Conservation (phyloP, 768 basidiomycete species). For the Gautieria morchelliformis region DNA sequence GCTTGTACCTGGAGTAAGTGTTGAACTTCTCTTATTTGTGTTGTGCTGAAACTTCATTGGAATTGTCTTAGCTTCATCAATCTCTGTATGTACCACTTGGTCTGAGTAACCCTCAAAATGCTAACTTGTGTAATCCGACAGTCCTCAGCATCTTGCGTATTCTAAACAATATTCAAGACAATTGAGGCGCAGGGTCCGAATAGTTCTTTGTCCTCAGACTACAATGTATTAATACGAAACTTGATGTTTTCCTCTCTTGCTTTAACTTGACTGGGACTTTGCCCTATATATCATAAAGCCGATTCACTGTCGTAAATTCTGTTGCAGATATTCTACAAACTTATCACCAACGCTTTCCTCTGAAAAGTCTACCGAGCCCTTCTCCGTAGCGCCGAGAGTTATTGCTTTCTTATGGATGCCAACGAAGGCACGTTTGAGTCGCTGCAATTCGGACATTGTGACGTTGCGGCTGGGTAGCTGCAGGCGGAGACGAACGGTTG, state of each 20-base stretch:
- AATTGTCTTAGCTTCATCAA: conserved; percentile 62
- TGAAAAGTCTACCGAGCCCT: conserved; percentile 67
- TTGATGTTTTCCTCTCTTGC: neutral
- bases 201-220: neutral
- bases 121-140: conserved; percentile 17
- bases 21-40: neutral
- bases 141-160: conserved; percentile 83
- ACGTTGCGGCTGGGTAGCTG: conserved; percentile 60
- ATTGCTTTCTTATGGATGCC: conserved; percentile 84
- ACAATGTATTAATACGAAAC: neutral
- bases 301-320: conserved; percentile 35
- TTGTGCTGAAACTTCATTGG: conserved; percentile 11
- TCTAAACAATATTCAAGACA: conserved; percentile 46
- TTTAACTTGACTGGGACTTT: neutral
- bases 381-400: conserved; percentile 71
- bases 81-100: conserved; percentile 50
- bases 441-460: conserved; percentile 81
- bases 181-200: conserved; percentile 13
- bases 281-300: neutral
- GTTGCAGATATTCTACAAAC: conserved; percentile 64
- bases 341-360: conserved; percentile 61
- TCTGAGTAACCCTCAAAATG: neutral
- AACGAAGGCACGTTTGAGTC: conserved; percentile 87
- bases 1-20: conserved; percentile 87
- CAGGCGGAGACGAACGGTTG: conserved; percentile 40